Evolutionary conservation across 106 monocot species (phyloP), one percentile per base, ranked within the genome.

Genomic region (Apostasia shenzhenica): DNA sequence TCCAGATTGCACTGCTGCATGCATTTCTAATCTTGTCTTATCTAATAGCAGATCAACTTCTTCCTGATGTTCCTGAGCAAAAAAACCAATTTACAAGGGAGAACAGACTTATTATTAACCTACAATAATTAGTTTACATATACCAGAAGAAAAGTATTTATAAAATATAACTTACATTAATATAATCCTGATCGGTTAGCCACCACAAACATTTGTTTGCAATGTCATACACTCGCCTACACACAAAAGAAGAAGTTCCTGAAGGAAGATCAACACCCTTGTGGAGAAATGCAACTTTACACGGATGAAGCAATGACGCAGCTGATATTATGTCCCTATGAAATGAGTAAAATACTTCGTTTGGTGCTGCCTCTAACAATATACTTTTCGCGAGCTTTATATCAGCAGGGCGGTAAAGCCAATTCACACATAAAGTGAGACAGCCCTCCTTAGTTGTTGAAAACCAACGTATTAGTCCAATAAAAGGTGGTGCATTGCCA

Each of bases 131-230:
- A 48, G 43, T 43, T 45, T 62, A 42, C 11, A 45, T 8, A 8
- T 43, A n/a, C 42, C 2, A 44, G 13, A 39, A 13, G 45, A 12
- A 45, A 62, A 5, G 45, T 45, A 3, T 62, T 44, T 13, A 62
- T 8, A 8, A 5, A 2, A 46, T 5, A 53, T 45, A 45, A 66
- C 81, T 89, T 84, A 97, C 95, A 84, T 89, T 89, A 37, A 92
- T 85, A 75, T 89, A 97, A 81, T 97, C 95, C 80, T 92, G 78
- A 74, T 97, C 92, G 47, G 89, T 97, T 67, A 92, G 66, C 92
- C 89, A 92, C 92, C 92, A 97, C 77, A 97, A 89, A 79, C 95
- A 92, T 82, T 85, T 92, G 78, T 87, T 84, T 52, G 78, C 81
- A 70, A 85, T 85, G 61, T 97, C 95, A 77, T 92, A 92, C 37